These are phyloP conservation scores for Cucurbita argyrosperma DNA, from an alignment of 306 rosid species.

Conservation along the genomic window DNA sequence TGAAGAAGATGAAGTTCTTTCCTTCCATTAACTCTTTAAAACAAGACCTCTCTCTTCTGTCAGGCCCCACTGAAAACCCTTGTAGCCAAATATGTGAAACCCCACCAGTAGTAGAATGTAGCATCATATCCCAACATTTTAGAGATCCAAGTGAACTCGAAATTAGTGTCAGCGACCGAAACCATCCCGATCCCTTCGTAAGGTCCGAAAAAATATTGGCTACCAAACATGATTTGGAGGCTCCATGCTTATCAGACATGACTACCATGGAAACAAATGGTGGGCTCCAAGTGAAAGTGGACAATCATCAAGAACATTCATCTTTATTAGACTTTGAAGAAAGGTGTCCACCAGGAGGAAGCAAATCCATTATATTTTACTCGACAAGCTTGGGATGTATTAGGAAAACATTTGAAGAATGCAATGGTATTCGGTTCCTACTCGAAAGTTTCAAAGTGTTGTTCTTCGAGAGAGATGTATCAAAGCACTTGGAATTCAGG, in stretches of 20 bases:
- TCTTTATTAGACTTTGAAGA: conserved; percentile 50
- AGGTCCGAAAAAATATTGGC: conserved; percentile 13
- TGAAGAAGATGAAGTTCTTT: conserved; percentile 45
- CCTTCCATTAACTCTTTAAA: conserved; percentile 36
- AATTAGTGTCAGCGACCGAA: conserved; percentile 12
- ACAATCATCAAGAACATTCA: conserved; percentile 20
- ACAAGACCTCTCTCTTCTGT: conserved; percentile 43
- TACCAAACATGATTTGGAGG: not conserved
- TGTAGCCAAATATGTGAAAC: conserved; percentile 23
- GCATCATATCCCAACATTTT: conserved; percentile 17
- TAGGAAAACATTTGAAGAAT: conserved; percentile 73
- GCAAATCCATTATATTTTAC: conserved; percentile 45
- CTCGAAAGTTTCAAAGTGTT: conserved; percentile 47
- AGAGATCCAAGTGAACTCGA: conserved; percentile 21
- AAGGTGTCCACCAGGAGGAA: conserved; percentile 69
- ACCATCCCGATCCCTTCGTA: conserved; percentile 15
- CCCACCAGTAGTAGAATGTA: conserved; percentile 15
- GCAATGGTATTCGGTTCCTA: conserved; percentile 52
- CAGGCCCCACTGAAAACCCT: conserved; percentile 26
- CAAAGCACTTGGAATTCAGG: conserved; percentile 64
- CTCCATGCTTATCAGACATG: conserved; percentile 2
- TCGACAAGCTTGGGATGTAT: conserved; percentile 79
- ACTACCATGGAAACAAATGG: not conserved
- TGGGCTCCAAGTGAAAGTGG: conserved; percentile 1
- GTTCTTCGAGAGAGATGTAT: conserved; percentile 72